These are phyloP conservation scores for Passalora sequoiae DNA, from an alignment of 2,329 filamentous ascomycete species.

Conservation along the genomic window DNA sequence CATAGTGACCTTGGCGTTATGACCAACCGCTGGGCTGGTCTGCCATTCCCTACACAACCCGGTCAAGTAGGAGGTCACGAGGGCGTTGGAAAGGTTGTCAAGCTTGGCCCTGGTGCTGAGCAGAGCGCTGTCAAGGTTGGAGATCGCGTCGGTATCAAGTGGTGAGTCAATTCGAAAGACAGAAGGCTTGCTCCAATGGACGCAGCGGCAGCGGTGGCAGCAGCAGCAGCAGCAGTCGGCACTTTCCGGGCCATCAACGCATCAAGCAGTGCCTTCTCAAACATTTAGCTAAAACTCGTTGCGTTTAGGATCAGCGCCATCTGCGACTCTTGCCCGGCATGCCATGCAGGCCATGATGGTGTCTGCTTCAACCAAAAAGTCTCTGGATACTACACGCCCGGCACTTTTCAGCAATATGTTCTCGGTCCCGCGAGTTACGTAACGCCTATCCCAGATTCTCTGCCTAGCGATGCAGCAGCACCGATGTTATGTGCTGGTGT, in stretches of 20 bases:
- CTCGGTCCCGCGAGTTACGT: conserved; percentile 62
- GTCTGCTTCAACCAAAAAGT: conserved; percentile 54
- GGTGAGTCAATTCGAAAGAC: too few species aligned
- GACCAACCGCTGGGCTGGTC: conserved; percentile 48
- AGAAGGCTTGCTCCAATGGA: too few species aligned
- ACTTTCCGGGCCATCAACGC: too few species aligned
- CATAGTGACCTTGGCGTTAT: conserved; percentile 58
- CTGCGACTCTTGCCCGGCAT: conserved; percentile 52
- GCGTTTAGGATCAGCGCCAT: conserved; percentile 43
- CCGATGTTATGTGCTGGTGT: conserved; percentile 65
- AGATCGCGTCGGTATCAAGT: conserved; percentile 66
- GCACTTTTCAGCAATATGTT: conserved; percentile 66
- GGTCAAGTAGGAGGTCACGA: conserved; percentile 67
- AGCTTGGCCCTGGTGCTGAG: conserved; percentile 58
- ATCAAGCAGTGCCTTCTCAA: too few species aligned
- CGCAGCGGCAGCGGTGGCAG: too few species aligned
- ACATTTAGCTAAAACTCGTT: too few species aligned
- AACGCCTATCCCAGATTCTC: conserved; percentile 60
- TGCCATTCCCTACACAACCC: conserved; percentile 55
- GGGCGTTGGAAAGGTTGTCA: conserved; percentile 59
- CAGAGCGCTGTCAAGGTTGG: conserved; percentile 56
- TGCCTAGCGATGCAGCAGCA: conserved; percentile 57
- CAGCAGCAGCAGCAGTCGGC: too few species aligned
- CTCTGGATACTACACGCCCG: conserved; percentile 61
- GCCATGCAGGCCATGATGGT: conserved; percentile 50